A percentile compares a stretch with the other conserved stretches of the same genome.
Conservation (phyloP, 176 grass and related monocot species). For the Puccinellia tenuiflora region DNA sequence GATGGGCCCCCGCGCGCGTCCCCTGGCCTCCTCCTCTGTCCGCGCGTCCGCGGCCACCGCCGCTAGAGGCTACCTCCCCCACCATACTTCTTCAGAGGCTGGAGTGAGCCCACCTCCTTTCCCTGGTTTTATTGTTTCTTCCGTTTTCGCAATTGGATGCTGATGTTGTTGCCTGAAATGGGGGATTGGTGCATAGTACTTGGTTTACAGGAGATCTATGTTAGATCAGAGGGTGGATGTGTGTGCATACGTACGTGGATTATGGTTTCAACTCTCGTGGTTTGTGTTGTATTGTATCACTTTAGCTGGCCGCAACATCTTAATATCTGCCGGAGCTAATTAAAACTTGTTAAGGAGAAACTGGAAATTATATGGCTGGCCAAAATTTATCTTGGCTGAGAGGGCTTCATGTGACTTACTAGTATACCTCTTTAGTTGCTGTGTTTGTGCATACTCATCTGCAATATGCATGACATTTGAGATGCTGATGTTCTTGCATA, state of each 20-base stretch:
- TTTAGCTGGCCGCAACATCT: too few relatives aligned
- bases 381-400: not conserved
- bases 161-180: not conserved
- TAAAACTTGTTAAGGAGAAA: not conserved
- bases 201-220: not conserved
- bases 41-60: not conserved
- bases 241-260: too few relatives aligned
- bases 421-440: not conserved
- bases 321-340: not conserved
- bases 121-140: not conserved
- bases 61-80: not conserved
- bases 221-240: too few relatives aligned
- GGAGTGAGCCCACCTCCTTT: not conserved
- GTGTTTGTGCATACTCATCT: not conserved
- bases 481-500: not conserved
- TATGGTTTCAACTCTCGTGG: too few relatives aligned
- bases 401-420: not conserved
- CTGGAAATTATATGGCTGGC: not conserved
- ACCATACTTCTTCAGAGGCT: conserved; percentile 6
- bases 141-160: not conserved
- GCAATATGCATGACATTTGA: not conserved
- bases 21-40: too few relatives aligned
- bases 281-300: too few relatives aligned
- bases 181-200: not conserved
- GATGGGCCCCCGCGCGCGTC: too few relatives aligned